Conservation (phyloP, 192 early-diverging fungal species). For the Backusella mclennaniae region DNA sequence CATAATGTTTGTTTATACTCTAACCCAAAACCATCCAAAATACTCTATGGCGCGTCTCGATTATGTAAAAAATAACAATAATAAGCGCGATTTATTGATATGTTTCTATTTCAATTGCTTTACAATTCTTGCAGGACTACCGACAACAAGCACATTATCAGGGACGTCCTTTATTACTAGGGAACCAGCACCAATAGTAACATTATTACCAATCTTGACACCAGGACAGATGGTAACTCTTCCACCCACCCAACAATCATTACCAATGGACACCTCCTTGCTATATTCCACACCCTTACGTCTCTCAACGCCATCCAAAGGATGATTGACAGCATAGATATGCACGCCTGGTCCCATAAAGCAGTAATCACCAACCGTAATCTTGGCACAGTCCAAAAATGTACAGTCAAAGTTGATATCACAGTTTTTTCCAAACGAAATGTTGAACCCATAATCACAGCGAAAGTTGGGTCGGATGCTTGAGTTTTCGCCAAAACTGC, state of each 20-base stretch:
- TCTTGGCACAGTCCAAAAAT: conserved; percentile 71
- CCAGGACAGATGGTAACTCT: conserved; percentile 77
- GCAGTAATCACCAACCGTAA: conserved; percentile 73
- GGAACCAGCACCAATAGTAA: conserved; percentile 73
- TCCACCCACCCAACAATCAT: conserved; percentile 90
- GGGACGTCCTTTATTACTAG: conserved; percentile 91
- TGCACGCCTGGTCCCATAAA: conserved; percentile 79
- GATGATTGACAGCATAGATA: conserved; percentile 72
- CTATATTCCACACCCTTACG: conserved; percentile 40
- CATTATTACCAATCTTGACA: conserved; percentile 82
- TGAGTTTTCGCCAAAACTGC: conserved; percentile 51
- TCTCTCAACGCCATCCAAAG: conserved; percentile 57
- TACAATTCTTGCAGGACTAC: conserved; percentile 84
- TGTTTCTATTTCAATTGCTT: conserved; percentile 27
- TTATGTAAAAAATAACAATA: background rate
- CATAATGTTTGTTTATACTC: too few species aligned
- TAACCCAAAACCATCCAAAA: too few species aligned
- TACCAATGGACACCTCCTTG: conserved; percentile 68
- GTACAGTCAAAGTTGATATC: conserved; percentile 77
- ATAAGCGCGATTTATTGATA: background rate
- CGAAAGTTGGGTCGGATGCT: conserved; percentile 67
- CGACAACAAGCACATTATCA: conserved; percentile 72
- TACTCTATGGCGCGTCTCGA: background rate
- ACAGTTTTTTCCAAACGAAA: conserved; percentile 66
- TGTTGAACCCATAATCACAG: conserved; percentile 83